phyloP scores from a whole-genome alignment of 805 yeast species.

The Millerozyma acaciae region DNA sequence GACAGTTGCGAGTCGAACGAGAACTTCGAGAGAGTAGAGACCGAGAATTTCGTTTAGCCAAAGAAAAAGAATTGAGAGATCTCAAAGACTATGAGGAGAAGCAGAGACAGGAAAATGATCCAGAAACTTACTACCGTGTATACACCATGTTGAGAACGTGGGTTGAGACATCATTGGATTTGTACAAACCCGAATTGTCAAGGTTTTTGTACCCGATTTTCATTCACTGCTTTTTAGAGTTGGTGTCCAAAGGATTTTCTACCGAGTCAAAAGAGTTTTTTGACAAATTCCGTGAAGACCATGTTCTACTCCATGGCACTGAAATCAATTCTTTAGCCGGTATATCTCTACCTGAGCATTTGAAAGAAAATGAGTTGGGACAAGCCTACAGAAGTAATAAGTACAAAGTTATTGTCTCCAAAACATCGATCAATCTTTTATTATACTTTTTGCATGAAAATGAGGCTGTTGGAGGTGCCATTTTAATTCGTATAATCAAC shows the following conservation, averaged over 20 bases:
- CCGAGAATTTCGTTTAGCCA: constrained; percentile 31
- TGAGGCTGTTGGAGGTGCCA: constrained; percentile 87
- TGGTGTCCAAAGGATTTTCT: constrained; percentile 60
- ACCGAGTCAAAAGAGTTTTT: constrained; percentile 70
- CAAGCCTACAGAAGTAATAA: constrained; percentile 67
- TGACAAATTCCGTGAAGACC: constrained; percentile 70
- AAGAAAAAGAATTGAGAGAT: constrained; percentile 37
- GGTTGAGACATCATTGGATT: constrained; percentile 87
- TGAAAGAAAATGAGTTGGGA: constrained; percentile 79
- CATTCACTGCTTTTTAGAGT: constrained; percentile 79
- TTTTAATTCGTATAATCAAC: constrained; percentile 80
- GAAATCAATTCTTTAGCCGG: constrained; percentile 73
- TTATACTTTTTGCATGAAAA: constrained; percentile 87
- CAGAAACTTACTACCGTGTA: constrained; percentile 73
- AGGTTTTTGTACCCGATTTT: constrained; percentile 89
- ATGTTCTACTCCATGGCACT: constrained; percentile 66
- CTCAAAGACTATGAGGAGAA: constrained; percentile 41
- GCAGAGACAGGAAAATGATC: constrained; percentile 49
- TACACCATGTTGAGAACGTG: constrained; percentile 78
- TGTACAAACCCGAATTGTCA: constrained; percentile 83
- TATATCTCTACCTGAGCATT: constrained; percentile 73
- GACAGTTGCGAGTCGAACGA: constrained; percentile 29
- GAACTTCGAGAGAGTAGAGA: constrained; percentile 39
- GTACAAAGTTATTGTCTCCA: constrained; percentile 71
- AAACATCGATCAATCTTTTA: constrained; percentile 79